Evolutionary conservation across 805 yeast species (phyloP), one percentile per base, ranked within the genome.

Genomic region (Yamadazyma endophytica): DNA sequence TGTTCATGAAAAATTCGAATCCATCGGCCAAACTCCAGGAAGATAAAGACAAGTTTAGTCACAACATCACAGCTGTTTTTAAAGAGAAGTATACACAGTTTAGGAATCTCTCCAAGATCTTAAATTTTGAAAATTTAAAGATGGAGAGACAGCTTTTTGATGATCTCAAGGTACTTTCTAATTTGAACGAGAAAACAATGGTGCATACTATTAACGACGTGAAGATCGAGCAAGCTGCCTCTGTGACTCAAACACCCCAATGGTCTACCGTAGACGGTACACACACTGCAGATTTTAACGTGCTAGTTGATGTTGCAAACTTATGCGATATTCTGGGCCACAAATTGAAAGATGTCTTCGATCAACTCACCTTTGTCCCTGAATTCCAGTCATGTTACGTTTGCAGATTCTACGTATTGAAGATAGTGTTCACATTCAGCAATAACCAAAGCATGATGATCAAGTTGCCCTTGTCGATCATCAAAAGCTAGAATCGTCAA

Each of bases 371-470:
- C 24, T 44, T 64, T 24, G 61, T 60, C 17, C 69, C 70, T 11
- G 50, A 52, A 32, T 64, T 64, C 44, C 70, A 64, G 36, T 46
- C 53, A 18, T 63, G 70, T 36, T 41, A 44, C 28, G 26, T 57
- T 36, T 49, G 53, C 1, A 40, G 70, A 23, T 26, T 58, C 22
- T 64, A 64, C 39, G 58, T 58, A 32, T 29, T 62, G 9, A 48
- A 47, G 28, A 13, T 29, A n/a, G 26, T 31, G 32, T 8, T 32
- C 6, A 17, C 17, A 16, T 30, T 35, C 9, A 36, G n/a, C 20
- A 22, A 7, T 12, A 13, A 17, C 21, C 7, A n/a, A 4, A 17
- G 16, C 5, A 17, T 35, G 2, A 17, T 23, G 3, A 27, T 35
- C 24, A 35, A 35, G 13, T 16, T 35, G 4, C 39, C 39, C n/a